Conservation (phyloP, 2,329 filamentous ascomycete genomes). For the Colletotrichum sp. region DNA sequence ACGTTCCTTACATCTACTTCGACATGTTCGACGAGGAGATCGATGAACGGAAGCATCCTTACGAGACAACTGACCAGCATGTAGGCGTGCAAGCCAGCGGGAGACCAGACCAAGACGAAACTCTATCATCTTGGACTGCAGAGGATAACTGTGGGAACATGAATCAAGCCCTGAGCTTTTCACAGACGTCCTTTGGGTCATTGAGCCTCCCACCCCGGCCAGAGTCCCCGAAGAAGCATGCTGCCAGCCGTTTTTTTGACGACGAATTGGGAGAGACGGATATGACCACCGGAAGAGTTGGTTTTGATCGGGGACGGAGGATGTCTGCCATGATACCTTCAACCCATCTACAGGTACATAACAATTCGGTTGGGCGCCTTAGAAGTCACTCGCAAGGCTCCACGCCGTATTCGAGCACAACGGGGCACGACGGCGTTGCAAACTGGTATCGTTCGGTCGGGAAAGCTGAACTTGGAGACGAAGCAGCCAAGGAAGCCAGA, state of each 20-base stretch:
- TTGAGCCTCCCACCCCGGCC: background rate
- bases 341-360: background rate
- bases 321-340: background rate
- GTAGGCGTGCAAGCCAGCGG: background rate
- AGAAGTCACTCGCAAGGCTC: no score
- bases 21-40: no score
- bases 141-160: background rate
- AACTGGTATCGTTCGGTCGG: no score
- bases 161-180: background rate
- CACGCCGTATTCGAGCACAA: no score
- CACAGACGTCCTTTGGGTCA: background rate
- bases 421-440: no score
- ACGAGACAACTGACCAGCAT: no score
- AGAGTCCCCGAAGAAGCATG: background rate
- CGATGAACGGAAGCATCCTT: no score
- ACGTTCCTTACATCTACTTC: background rate
- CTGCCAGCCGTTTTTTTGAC: background rate
- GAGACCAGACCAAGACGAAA: background rate
- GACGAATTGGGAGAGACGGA: background rate
- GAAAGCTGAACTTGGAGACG: no score
- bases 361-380: background rate
- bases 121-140: background rate
- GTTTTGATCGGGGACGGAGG: background rate
- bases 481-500: no score
- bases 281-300: background rate